phyloP scores from a whole-genome alignment of 805 yeast species.

The Wickerhamiella galacta region DNA sequence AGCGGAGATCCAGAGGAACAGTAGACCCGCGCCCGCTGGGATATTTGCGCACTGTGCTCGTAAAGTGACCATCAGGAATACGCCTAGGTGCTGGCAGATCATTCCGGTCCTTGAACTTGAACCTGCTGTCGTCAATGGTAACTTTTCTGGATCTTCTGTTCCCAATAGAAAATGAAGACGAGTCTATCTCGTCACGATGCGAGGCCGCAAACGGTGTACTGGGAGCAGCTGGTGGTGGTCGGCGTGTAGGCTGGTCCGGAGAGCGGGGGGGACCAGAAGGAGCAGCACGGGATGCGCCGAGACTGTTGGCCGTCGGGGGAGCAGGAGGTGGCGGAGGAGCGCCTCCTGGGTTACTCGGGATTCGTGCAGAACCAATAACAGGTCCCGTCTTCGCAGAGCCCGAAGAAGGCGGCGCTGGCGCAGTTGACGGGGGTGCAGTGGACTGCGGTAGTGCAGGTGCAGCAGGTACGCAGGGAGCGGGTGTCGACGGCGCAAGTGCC shows the following conservation, averaged over 20 bases:
- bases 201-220: too few species aligned
- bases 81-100: constrained; percentile 76
- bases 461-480: constrained; percentile 8
- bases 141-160: constrained; percentile 12
- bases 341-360: not conserved
- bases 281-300: too few species aligned
- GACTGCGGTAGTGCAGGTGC: constrained; percentile 9
- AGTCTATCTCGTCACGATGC: not conserved
- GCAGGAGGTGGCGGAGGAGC: constrained; percentile 10
- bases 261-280: constrained; percentile 4
- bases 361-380: constrained; percentile 3
- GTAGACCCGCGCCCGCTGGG: constrained; percentile 93
- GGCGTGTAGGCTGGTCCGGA: constrained; percentile 9
- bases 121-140: constrained; percentile 55
- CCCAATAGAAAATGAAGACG: not conserved
- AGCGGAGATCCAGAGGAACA: constrained; percentile 57
- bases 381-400: constrained; percentile 17
- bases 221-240: constrained; percentile 7
- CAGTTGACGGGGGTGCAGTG: constrained; percentile 5
- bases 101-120: constrained; percentile 45
- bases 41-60: constrained; percentile 56
- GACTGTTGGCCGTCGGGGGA: too few species aligned
- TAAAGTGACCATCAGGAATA: constrained; percentile 29
- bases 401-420: constrained; percentile 8
- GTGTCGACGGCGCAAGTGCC: constrained; percentile 9